Base-by-base conservation (phyloP, 2,329 filamentous ascomycete species). In the Leptographium lundbergii region DNA sequence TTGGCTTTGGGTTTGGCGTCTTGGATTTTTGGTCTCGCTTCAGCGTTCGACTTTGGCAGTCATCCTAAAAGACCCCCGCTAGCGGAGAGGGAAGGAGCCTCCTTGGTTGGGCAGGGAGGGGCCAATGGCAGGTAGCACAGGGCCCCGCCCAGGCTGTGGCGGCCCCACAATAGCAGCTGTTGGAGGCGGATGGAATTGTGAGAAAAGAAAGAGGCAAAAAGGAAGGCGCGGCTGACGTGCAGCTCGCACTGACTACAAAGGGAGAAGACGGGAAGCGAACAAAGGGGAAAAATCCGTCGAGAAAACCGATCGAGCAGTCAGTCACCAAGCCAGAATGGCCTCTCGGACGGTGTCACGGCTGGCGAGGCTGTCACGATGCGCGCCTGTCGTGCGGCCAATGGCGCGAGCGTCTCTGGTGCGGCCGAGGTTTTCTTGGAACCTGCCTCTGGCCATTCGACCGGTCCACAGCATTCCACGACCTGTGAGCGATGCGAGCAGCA, bases 391-490 rank as follows among this genome's bases (percentile, higher is more conserved):
- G 47, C 47, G 7, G 47, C 22, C n/a, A 22, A 10, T 9, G 17
- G 17, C 7, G 42, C 42, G 42, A 45, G 14, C 42, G 17, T 45
- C 42, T 45, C 17, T n/a, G 24, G 4, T 36, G n/a, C 22, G 50
- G 36, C 50, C 17, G 19, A 10, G n/a, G 45, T 36, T 19, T 17
- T 19, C 14, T 4, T 19, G 42, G 17, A 19, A 45, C 4, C 3
- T 19, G 11, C 24, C 32, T 17, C 19, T 29, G 17, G 24, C 56
- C 29, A 14, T 42, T 19, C 60, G 60, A 10, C n/a, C 10, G 17
- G 48, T 56, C 4, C 60, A 62, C 54, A 54, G 17, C 54, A 62
- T 61, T 22, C 60, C 60, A 1, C 58, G 58, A 7, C 60, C 60
- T 13, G 22, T 4, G 36, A 19, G n/a, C 6, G 32, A 34, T 11